A percentile compares a stretch with the other conserved stretches of the same genome.
These are phyloP conservation scores for Zizania palustris DNA, from an alignment of 202 grass and related monocot species.

Conservation along the genomic window DNA sequence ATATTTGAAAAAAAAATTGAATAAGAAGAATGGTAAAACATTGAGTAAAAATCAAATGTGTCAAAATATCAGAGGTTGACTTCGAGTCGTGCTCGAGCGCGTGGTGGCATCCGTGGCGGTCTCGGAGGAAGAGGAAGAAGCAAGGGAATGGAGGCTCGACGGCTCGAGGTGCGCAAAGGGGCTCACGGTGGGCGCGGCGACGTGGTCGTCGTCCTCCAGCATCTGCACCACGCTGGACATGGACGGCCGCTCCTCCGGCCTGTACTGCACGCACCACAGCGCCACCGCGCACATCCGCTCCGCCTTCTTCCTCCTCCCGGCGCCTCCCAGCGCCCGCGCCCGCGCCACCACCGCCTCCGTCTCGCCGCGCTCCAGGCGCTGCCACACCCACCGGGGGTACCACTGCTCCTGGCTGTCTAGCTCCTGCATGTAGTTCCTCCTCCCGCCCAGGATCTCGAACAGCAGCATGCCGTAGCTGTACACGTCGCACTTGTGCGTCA, in stretches of 20 bases:
- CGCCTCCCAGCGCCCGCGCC: neutral
- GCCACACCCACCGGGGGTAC: constrained; percentile 48
- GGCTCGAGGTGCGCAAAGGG: constrained; percentile 43
- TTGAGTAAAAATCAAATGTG: no score
- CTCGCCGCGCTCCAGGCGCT: constrained; percentile 26
- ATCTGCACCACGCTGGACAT: constrained; percentile 55
- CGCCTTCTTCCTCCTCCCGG: constrained; percentile 14
- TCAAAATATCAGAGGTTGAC: no score
- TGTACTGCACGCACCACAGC: constrained; percentile 54
- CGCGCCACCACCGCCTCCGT: constrained; percentile 21
- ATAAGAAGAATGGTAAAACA: no score
- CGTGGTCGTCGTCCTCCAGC: constrained; percentile 49
- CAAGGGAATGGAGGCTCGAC: no score
- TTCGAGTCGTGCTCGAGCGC: no score
- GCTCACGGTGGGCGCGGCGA: constrained; percentile 32
- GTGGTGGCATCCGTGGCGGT: no score
- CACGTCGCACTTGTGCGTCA: constrained; percentile 60
- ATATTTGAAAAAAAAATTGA: no score
- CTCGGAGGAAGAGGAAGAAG: no score
- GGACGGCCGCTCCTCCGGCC: constrained; percentile 42
- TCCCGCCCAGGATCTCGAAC: constrained; percentile 64
- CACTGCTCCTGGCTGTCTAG: constrained; percentile 45
- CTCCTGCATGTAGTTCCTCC: constrained; percentile 45
- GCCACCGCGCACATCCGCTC: constrained; percentile 55
- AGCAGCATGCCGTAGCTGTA: constrained; percentile 77